These are phyloP conservation scores for Firmiana major DNA, from an alignment of 345 rosid species.

Conservation along the genomic window DNA sequence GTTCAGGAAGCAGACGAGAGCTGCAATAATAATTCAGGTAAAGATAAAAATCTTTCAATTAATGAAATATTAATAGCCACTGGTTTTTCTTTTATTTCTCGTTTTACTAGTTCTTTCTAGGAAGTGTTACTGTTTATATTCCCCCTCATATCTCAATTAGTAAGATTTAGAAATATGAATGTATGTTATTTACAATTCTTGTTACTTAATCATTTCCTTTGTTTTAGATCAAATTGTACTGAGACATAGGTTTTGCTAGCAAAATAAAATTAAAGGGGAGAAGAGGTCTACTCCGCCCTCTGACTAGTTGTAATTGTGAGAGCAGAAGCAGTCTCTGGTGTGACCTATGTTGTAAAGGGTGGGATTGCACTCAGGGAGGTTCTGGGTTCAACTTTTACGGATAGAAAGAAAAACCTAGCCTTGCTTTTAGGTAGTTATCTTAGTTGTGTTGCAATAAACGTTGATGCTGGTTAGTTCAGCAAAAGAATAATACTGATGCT, in stretches of 20 bases:
- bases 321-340: neutral
- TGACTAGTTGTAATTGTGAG: neutral
- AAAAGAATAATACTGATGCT: constrained; percentile 3
- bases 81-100: constrained; percentile 8
- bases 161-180: neutral
- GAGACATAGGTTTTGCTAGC: neutral
- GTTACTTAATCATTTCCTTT: neutral
- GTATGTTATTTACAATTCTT: neutral
- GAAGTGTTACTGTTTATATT: neutral
- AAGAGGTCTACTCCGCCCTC: neutral
- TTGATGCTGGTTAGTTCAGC: neutral
- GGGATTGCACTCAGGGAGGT: neutral
- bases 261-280: neutral
- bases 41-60: constrained; percentile 19
- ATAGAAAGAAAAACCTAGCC: neutral
- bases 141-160: neutral
- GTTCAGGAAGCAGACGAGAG: constrained; percentile 56
- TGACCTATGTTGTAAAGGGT: neutral
- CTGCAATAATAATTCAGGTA: constrained; percentile 79
- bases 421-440: neutral
- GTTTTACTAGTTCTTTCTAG: neutral
- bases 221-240: neutral
- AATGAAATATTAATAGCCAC: constrained; percentile 10
- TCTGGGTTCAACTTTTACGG: neutral
- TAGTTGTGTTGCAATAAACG: neutral